Evolutionary conservation across 2,329 filamentous ascomycete species (phyloP).

Genomic region (Trichoderma sp.): DNA sequence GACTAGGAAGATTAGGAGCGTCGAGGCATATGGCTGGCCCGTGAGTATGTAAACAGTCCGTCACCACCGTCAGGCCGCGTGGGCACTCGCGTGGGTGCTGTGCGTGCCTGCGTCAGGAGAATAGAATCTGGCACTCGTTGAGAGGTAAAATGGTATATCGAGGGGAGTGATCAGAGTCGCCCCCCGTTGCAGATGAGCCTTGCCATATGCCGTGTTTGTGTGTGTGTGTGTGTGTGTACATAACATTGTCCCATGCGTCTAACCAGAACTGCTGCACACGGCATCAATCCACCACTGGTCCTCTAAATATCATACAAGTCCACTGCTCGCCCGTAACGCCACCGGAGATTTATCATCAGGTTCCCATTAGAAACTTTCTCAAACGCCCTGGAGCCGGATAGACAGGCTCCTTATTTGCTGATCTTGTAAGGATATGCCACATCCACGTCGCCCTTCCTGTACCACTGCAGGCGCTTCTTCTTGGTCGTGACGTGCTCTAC

Average conservation of each 20-base stretch:
- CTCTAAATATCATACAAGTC: slow-evolving; percentile 29
- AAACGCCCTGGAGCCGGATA: not conserved
- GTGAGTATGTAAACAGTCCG: slow-evolving; percentile 36
- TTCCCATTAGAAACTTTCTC: not conserved
- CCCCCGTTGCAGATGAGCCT: slow-evolving; percentile 1
- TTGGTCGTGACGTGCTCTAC: slow-evolving; percentile 86
- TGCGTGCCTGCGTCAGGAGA: slow-evolving; percentile 2
- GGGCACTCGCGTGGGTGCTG: not conserved
- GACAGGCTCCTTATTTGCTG: slow-evolving; percentile 29
- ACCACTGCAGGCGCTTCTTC: slow-evolving; percentile 86
- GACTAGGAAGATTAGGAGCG: slow-evolving; percentile 44
- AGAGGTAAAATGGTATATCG: slow-evolving; percentile 15
- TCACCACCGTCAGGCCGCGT: not conserved
- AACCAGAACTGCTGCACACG: slow-evolving; percentile 5
- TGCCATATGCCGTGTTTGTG: slow-evolving; percentile 5
- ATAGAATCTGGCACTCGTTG: slow-evolving; percentile 1
- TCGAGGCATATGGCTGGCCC: slow-evolving; percentile 32
- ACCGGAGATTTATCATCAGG: not conserved
- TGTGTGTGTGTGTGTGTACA: slow-evolving; percentile 10
- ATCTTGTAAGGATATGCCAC: slow-evolving; percentile 64
- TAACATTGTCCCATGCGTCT: not conserved
- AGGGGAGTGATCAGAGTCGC: slow-evolving; percentile 20
- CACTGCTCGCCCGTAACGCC: not conserved
- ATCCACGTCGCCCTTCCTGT: slow-evolving; percentile 75
- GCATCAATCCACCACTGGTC: slow-evolving; percentile 4